Conservation (phyloP, 331 rosid species). For the Prunus yedoensis region DNA sequence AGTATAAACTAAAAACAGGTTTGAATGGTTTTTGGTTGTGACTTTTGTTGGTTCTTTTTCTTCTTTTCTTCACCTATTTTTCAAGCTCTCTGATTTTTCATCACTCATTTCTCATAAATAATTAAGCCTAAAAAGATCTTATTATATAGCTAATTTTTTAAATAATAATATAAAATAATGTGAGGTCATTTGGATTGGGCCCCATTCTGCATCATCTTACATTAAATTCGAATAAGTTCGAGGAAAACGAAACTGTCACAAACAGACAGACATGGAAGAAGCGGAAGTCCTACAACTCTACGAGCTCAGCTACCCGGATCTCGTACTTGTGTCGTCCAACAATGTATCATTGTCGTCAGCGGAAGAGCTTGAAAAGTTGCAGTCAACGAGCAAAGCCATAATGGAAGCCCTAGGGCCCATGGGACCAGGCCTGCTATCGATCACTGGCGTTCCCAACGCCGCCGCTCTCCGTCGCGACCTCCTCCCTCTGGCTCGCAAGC, state of each 20-base stretch:
- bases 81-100: background rate
- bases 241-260: background rate
- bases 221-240: background rate
- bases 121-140: too few species aligned
- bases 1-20: background rate
- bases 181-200: background rate
- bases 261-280: conserved; percentile 20
- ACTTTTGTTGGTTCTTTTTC: background rate
- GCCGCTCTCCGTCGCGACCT: conserved; percentile 30
- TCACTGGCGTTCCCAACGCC: conserved; percentile 35
- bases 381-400: conserved; percentile 15
- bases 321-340: conserved; percentile 30
- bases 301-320: conserved; percentile 36
- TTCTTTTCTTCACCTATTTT: background rate
- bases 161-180: too few species aligned
- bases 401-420: conserved; percentile 46
- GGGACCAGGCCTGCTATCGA: conserved; percentile 44
- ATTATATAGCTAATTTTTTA: too few species aligned
- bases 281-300: conserved; percentile 8
- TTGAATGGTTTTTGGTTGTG: background rate
- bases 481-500: conserved; percentile 44
- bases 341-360: conserved; percentile 12
- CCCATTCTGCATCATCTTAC: background rate
- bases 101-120: too few species aligned
- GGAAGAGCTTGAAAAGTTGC: conserved; percentile 22